Evolutionary conservation across 371 early-diverging fungal genomes (phyloP), one percentile per base, ranked within the genome.

Genomic region (Racocetra persica): DNA sequence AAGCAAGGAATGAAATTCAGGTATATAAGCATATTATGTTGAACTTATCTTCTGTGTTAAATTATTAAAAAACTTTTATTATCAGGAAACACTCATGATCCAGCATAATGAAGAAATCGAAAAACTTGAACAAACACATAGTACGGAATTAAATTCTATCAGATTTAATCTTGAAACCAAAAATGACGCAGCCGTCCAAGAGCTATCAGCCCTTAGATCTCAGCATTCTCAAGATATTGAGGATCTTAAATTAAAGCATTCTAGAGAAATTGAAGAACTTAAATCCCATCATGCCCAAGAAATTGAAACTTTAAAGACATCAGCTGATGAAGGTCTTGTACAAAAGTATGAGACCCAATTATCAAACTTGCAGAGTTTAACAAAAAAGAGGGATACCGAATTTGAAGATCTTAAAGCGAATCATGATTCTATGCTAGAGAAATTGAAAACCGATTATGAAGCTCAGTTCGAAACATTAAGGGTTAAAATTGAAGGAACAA

Each of bases 151-250:
- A 41, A 67, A 63, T 10, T 55, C 65, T 18, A 63, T 38, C 26
- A 66, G 20, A 6, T 32, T 28, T 14, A 57, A 14, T 32, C 75
- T 75, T 55, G 59, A 75, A 51, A 8, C 36, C 13, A 78, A 67
- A 22, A 3, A 36, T 78, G 79, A 78, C 67, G 69, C 55, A 7
- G 38, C 22, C 4, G n/a, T 55, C 20, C 79, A 78, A 78, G 79
- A 78, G 36, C 32, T 54, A 13, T 52, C 65, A 18, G 54, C 38
- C 18, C 32, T 67, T 32, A 67, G 54, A 36, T 20, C 32, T 67
- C n/a, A 67, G 32, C 79, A 78, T 36, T 78, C 79, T 55, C 79
- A 78, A 54, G 79, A 49, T 2, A 66, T 69, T 11, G 69, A 69
- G 24, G 69, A 69, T 76, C 32, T 76, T 60, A 45, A 60, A 22